Evolutionary conservation across 1,284 basidiomycete species (phyloP), one percentile per base, ranked within the genome.

Genomic region (Agroathelia rolfsii): DNA sequence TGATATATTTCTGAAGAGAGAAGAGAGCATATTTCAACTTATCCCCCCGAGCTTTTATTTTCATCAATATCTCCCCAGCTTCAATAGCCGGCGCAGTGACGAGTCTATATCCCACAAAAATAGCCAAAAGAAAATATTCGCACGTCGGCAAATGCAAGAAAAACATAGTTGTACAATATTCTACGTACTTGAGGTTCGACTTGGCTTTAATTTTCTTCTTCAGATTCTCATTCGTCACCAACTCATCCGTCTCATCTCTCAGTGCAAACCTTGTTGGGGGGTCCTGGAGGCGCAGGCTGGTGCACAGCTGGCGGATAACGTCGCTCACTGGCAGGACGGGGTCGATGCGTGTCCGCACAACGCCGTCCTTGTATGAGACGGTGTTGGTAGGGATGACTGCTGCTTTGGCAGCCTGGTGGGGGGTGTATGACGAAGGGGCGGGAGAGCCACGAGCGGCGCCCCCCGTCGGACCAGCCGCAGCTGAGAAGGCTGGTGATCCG

Each of bases 161-260:
- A 24, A 13, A 34, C 20, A n/a, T 16, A 25, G 29, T 21, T 15
- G 14, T 24, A 34, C 19, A 34, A 29, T 27, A 19, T 20, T n/a
- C n/a, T 4, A 71, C 76, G 47, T 49, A 90, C 87, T 80, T 89
- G 36, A 93, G 62, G 42, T 81, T 76, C 35, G 71, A 72, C 52
- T 85, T 87, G 35, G 68, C 67, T 56, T 74, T 77, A 41, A 92
- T 87, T 61, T 83, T 87, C 59, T 73, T 80, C 50, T 74, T 69
- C 49, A 88, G 58, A 52, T 86, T 94, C 41, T 87, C 82, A 49
- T 90, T 87, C 16, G 90, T 94, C n/a, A 97, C 80, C 29, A 96
- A 61, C 47, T 86, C 83, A 44, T 90, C 86, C 17, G 68, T 73
- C 45, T 92, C 86, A 49, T 95, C 90, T 44, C 93, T 68, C 37